Percentiles rank a stretch among this genome's conserved stretches.
phyloP scores from a whole-genome alignment of 208 protist genomes.

The Wallacemonas sp. region DNA sequence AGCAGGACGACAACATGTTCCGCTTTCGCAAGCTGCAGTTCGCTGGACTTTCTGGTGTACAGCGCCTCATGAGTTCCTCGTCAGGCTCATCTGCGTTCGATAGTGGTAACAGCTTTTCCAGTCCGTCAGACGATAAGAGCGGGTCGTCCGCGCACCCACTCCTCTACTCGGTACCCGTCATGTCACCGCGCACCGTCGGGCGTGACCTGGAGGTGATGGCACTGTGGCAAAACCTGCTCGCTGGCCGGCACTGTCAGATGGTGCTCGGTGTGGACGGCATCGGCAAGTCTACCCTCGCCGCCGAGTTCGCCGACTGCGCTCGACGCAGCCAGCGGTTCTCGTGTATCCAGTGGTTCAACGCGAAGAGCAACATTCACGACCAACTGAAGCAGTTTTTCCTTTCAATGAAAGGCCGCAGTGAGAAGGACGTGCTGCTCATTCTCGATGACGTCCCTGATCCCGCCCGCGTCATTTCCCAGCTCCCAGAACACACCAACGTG shows the following conservation, averaged over 20 bases:
- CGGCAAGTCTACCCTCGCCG: conserved; percentile 85
- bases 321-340: conserved; percentile 74
- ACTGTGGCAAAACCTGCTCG: conserved; percentile 85
- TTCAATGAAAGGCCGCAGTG: conserved; percentile 73
- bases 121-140: conserved; percentile 14
- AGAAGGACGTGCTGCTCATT: conserved; percentile 82
- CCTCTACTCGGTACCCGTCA: conserved; percentile 69
- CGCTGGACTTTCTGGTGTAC: not conserved
- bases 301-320: conserved; percentile 78
- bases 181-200: conserved; percentile 50
- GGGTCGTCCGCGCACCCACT: conserved; percentile 39
- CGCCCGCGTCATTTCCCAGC: conserved; percentile 19
- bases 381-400: conserved; percentile 66
- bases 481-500: conserved; percentile 67
- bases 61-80: not conserved
- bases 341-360: conserved; percentile 89
- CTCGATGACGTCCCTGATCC: conserved; percentile 67
- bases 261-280: conserved; percentile 78
- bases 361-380: conserved; percentile 21
- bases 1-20: no score
- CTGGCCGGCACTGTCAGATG: conserved; percentile 64
- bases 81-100: conserved; percentile 2
- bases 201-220: conserved; percentile 65
- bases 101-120: conserved; percentile 16
- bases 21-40: not conserved